Percentiles rank a stretch among this genome's conserved stretches.
These are phyloP conservation scores for Hortaea werneckii DNA, from an alignment of 2,329 filamentous ascomycete species.

Conservation along the genomic window DNA sequence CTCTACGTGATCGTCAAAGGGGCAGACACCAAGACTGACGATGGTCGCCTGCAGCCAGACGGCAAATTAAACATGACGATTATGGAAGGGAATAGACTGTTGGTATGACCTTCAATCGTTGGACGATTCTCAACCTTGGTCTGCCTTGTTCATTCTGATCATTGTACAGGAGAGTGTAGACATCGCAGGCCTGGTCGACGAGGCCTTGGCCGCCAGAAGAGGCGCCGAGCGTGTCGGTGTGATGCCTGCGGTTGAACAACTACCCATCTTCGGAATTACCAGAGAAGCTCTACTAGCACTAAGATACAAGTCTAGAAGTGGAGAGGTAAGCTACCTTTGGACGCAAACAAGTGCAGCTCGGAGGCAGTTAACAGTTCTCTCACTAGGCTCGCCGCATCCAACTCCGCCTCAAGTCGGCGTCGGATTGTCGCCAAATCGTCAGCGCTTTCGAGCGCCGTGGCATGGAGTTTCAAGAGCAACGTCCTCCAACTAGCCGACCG, in stretches of 20 bases:
- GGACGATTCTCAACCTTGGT: background rate
- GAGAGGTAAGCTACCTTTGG: constrained; percentile 20
- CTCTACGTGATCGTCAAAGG: constrained; percentile 21
- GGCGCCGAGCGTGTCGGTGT: constrained; percentile 16
- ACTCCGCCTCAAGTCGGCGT: constrained; percentile 16
- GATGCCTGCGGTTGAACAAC: constrained; percentile 27
- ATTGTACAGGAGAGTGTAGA: constrained; percentile 21
- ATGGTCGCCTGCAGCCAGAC: constrained; percentile 2
- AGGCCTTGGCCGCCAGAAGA: constrained; percentile 8
- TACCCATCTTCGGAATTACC: constrained; percentile 36
- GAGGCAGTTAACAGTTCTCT: background rate
- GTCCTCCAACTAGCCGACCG: constrained; percentile 12
- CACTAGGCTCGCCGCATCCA: constrained; percentile 23
- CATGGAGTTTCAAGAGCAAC: constrained; percentile 19
- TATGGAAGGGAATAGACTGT: constrained; percentile 8
- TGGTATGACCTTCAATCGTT: constrained; percentile 3
- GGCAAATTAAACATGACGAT: constrained; percentile 9
- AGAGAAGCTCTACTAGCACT: constrained; percentile 31
- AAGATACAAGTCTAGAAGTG: constrained; percentile 28
- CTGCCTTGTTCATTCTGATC: constrained; percentile 1
- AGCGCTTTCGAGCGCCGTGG: constrained; percentile 15
- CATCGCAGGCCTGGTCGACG: constrained; percentile 17
- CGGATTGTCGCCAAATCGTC: constrained; percentile 16
- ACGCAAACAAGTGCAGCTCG: too few species aligned
- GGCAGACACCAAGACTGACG: background rate